Evolutionary conservation across 768 basidiomycete species (phyloP).

Genomic region (Russula foetens): DNA sequence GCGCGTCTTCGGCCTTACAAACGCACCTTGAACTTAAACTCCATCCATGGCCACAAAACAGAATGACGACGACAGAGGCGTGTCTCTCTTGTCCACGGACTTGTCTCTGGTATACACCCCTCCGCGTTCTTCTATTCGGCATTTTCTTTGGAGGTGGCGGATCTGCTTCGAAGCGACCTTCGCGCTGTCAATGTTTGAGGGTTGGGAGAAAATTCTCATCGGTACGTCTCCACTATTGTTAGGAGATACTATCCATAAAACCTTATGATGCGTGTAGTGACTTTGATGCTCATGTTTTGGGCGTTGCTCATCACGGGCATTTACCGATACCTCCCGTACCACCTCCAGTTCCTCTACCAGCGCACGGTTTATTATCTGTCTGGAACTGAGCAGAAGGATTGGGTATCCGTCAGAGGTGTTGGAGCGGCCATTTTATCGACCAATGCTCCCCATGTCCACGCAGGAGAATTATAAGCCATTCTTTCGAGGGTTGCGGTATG

Average conservation of each 20-base stretch:
- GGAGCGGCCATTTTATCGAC: background rate
- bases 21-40: no score
- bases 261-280: background rate
- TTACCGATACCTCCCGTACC: conserved; percentile 50
- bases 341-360: conserved; percentile 42
- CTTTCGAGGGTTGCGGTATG: background rate
- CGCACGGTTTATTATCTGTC: conserved; percentile 57
- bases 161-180: conserved; percentile 53
- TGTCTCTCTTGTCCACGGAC: conserved; percentile 21
- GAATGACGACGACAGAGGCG: background rate
- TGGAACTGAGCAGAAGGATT: conserved; percentile 35
- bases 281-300: conserved; percentile 31
- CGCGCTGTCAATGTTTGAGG: conserved; percentile 51
- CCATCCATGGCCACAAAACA: conserved; percentile 4
- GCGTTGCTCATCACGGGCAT: conserved; percentile 42
- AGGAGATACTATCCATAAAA: conserved; percentile 4
- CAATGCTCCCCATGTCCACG: background rate
- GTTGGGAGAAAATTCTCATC: conserved; percentile 59
- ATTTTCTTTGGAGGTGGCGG: conserved; percentile 42
- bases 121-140: conserved; percentile 20
- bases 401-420: background rate
- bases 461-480: conserved; percentile 6
- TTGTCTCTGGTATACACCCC: conserved; percentile 23
- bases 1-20: no score
- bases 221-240: conserved; percentile 32